Evolutionary conservation across 192 early-diverging fungal species (phyloP).

Genomic region (Coemansia sp.): DNA sequence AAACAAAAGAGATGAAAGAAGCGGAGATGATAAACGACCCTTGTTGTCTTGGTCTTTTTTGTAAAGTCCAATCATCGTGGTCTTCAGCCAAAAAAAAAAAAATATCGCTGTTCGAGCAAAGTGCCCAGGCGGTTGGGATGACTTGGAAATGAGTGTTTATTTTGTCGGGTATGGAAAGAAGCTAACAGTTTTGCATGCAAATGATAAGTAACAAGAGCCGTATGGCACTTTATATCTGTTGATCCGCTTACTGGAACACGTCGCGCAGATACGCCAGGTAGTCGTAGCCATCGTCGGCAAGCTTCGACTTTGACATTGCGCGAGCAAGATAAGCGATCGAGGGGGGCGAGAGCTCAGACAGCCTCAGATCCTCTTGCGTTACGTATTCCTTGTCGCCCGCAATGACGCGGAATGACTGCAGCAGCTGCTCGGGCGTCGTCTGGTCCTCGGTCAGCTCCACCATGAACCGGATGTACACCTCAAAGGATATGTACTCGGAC

Average conservation of each 20-base stretch:
- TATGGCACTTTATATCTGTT: not conserved
- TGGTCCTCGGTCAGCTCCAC: conserved; percentile 88
- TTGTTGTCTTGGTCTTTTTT: not conserved
- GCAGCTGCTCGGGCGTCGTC: conserved; percentile 82
- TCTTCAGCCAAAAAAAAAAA: too few relatives aligned
- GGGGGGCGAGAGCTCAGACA: conserved; percentile 73
- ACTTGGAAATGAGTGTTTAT: not conserved
- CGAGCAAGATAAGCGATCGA: conserved; percentile 76
- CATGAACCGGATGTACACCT: conserved; percentile 88
- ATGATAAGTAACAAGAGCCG: not conserved
- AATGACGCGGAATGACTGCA: conserved; percentile 82
- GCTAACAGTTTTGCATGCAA: conserved; percentile 3
- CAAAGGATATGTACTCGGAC: conserved; percentile 74
- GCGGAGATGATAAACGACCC: not conserved
- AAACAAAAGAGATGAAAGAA: not conserved
- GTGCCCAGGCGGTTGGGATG: too few relatives aligned
- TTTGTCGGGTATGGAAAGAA: not conserved
- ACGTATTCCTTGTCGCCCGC: conserved; percentile 86
- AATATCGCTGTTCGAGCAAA: too few relatives aligned
- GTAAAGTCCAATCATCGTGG: too few relatives aligned
- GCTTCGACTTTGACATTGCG: conserved; percentile 67
- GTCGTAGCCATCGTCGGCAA: conserved; percentile 70
- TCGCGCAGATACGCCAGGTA: conserved; percentile 70
- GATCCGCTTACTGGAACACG: conserved; percentile 27
- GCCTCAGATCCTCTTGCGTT: conserved; percentile 80